Evolutionary conservation across 495 filamentous ascomycete species (phyloP), one percentile per base, ranked within the genome.

Genomic region (Penicillium macrosclerotiorum): DNA sequence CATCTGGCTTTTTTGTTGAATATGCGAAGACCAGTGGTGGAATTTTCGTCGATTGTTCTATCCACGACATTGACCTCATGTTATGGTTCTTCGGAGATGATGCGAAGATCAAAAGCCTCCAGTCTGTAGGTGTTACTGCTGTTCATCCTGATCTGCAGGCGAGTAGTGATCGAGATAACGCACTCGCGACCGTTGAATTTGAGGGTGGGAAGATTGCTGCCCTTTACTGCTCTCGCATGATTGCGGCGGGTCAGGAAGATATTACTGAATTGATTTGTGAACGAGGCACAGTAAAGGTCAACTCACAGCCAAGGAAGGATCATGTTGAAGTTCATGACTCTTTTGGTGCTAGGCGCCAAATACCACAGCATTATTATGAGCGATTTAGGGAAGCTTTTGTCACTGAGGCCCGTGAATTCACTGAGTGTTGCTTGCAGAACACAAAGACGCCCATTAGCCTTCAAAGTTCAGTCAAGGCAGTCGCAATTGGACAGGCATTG

Each of bases 341-440:
- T 2, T 44, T 39, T 1, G 80, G 82, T 1, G 55, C 84, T 12
- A 53, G 74, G 9, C 55, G 76, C 16, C 79, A 84, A 67, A 74
- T 84, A 13, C 77, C 80, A 3, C 63, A 65, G 55, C 59, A 73
- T 36, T 85, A 83, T 51, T 84, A 77, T 49, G 80, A 79, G 35
- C 67, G 82, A 7, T 85, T 84, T 49, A 73, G 80, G 63, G 52
- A 74, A 42, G 82, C 82, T 4, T 85, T 84, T 65, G 77, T 83
- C 22, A 76, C 63, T 1, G 82, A 84, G 63, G 74, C 77, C 12
- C 77, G 78, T 42, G 78, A 84, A 63, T 85, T 82, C 48, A 76
- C 78, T n/a, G n/a, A n/a, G n/a, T n/a, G n/a, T n/a, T n/a, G n/a
- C n/a, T n/a, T n/a, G n/a, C n/a, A n/a, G n/a, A n/a, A n/a, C n/a